Percentiles rank a stretch among this genome's conserved stretches.
Evolutionary conservation across 306 rosid genomes (phyloP).

Genomic region (Canavalia gladiata): DNA sequence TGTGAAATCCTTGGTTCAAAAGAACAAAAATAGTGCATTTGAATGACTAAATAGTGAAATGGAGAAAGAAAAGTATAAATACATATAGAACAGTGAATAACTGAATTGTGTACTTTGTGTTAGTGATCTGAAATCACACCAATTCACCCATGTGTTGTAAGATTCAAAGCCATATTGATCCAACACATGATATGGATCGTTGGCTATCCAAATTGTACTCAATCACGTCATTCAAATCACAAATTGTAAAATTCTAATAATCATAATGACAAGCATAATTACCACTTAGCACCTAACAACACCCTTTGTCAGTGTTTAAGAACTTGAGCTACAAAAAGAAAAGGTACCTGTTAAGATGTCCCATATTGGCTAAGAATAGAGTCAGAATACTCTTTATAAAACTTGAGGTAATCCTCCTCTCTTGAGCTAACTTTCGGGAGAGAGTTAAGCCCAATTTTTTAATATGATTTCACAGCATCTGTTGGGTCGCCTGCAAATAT

Average conservation of each 20-base stretch:
- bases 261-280: neutral
- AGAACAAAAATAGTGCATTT: constrained; percentile 1
- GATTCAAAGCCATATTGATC: neutral
- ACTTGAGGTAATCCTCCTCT: too few species aligned
- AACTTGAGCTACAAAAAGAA: constrained; percentile 20
- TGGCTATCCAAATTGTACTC: neutral
- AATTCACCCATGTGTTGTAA: neutral
- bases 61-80: neutral
- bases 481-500: too few species aligned
- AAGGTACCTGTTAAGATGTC: neutral
- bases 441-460: too few species aligned
- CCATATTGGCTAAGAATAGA: too few species aligned
- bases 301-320: neutral
- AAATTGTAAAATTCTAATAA: neutral
- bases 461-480: too few species aligned
- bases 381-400: too few species aligned
- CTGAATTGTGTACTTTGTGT: neutral
- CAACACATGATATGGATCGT: neutral
- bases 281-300: neutral
- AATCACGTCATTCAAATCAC: neutral
- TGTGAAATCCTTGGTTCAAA: neutral
- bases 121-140: neutral
- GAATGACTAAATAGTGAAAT: neutral
- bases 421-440: too few species aligned
- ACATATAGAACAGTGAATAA: neutral